A percentile compares a stretch with the other conserved stretches of the same genome.
phyloP scores from a whole-genome alignment of 768 basidiomycete genomes.

The Neoboletus brunneissimus region DNA sequence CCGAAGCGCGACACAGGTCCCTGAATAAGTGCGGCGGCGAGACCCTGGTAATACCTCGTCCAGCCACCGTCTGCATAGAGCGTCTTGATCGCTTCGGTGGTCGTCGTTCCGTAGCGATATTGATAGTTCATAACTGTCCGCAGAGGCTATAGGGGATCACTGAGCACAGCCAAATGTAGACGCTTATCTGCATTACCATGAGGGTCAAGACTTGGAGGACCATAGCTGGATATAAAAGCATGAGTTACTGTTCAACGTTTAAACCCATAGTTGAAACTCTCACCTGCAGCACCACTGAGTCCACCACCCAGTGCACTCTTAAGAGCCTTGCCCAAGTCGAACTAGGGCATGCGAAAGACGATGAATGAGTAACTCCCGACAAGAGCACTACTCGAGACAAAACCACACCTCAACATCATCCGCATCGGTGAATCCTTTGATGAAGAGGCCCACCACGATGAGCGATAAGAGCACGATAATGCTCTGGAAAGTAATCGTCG shows the following conservation, averaged over 20 bases:
- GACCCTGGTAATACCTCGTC: conserved; percentile 84
- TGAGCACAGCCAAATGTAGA: background rate
- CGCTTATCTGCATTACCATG: conserved; percentile 46
- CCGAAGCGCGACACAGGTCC: conserved; percentile 86
- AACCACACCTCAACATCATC: conserved; percentile 61
- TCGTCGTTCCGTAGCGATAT: conserved; percentile 82
- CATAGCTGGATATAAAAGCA: conserved; percentile 60
- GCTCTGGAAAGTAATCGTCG: conserved; percentile 27
- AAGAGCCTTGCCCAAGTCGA: conserved; percentile 75
- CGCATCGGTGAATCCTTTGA: conserved; percentile 69
- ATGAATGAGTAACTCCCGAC: conserved; percentile 46
- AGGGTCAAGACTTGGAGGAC: conserved; percentile 87
- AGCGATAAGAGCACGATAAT: conserved; percentile 36
- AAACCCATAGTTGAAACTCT: conserved; percentile 1
- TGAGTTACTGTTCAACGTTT: conserved; percentile 1
- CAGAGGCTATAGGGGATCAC: conserved; percentile 54
- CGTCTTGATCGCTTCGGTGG: conserved; percentile 58
- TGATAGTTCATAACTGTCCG: conserved; percentile 99
- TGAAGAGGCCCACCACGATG: conserved; percentile 47
- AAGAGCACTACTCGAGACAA: conserved; percentile 19
- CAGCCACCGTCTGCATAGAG: conserved; percentile 79
- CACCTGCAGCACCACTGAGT: conserved; percentile 82
- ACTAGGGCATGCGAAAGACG: conserved; percentile 43
- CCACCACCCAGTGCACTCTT: conserved; percentile 88
- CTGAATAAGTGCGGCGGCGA: conserved; percentile 81